Evolutionary conservation across 129 eudicot genomes (phyloP).

Genomic region (Escallonia herrerae): DNA sequence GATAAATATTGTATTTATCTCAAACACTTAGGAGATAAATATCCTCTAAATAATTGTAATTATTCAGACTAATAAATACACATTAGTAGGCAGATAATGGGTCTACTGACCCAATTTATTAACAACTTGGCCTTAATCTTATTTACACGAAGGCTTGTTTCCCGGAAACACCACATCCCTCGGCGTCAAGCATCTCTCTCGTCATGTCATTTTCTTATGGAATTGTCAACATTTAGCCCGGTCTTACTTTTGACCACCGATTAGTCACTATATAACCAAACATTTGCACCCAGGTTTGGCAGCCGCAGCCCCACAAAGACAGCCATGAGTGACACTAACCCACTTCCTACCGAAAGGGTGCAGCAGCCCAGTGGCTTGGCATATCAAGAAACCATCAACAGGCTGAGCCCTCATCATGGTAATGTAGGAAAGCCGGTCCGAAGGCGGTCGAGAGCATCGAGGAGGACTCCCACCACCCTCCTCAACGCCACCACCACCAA

Average conservation of each 20-base stretch:
- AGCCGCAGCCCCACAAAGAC: not conserved
- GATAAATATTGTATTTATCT: no score
- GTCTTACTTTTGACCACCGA: not conserved
- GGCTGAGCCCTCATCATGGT: not conserved
- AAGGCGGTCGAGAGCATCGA: conserved; percentile 52
- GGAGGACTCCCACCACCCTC: conserved; percentile 64
- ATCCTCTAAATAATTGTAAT: no score
- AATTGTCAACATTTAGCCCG: not conserved
- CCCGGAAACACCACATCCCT: not conserved
- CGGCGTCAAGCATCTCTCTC: not conserved
- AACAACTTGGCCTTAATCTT: no score
- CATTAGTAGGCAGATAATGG: no score
- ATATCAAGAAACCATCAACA: not conserved
- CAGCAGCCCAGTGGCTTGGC: not conserved
- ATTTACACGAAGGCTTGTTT: not conserved
- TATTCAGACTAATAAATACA: no score
- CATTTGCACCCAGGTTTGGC: not conserved
- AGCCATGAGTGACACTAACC: conserved; percentile 1
- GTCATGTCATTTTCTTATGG: not conserved
- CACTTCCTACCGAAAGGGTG: not conserved
- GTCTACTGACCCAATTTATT: no score
- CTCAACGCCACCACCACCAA: conserved; percentile 70
- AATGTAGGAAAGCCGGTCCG: conserved; percentile 35
- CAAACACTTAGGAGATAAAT: no score
- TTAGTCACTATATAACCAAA: not conserved